Conservation (phyloP, 1,284 basidiomycete genomes). For the Microbotryum lychnidis-dioicae region DNA sequence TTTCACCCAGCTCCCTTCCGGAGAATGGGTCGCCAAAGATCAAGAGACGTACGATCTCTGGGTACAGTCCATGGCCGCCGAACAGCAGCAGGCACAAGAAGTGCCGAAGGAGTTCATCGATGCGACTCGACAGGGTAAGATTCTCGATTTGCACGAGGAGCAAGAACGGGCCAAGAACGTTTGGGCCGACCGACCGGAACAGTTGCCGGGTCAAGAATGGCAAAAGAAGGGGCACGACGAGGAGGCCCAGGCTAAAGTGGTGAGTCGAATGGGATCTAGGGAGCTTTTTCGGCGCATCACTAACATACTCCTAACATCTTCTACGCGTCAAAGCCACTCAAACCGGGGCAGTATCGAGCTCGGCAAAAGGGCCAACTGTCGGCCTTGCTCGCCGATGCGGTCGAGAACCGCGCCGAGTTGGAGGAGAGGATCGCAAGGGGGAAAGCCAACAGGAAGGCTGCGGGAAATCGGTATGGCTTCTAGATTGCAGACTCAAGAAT, state of each 20-base stretch:
- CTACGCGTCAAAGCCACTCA: too few relatives aligned
- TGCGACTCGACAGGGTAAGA: conserved; percentile 8
- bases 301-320: too few relatives aligned
- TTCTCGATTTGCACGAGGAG: conserved; percentile 19
- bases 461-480: conserved; percentile 36
- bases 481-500: neutral
- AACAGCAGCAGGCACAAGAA: neutral
- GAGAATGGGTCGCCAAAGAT: conserved; percentile 33
- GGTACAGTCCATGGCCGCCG: conserved; percentile 10
- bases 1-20: conserved; percentile 32
- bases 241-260: conserved; percentile 11
- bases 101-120: conserved; percentile 17
- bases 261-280: neutral
- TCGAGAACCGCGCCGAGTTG: conserved; percentile 35
- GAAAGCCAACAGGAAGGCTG: conserved; percentile 33
- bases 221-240: conserved; percentile 12
- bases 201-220: neutral
- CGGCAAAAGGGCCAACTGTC: conserved; percentile 32
- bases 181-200: conserved; percentile 17
- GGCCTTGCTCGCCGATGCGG: conserved; percentile 34
- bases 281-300: too few relatives aligned
- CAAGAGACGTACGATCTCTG: conserved; percentile 24
- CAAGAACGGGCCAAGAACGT: conserved; percentile 13
- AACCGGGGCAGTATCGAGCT: conserved; percentile 6
- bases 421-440: conserved; percentile 36